Conservation (phyloP, 169 alveolate genomes). For the Cryptosporidium andersoni region DNA sequence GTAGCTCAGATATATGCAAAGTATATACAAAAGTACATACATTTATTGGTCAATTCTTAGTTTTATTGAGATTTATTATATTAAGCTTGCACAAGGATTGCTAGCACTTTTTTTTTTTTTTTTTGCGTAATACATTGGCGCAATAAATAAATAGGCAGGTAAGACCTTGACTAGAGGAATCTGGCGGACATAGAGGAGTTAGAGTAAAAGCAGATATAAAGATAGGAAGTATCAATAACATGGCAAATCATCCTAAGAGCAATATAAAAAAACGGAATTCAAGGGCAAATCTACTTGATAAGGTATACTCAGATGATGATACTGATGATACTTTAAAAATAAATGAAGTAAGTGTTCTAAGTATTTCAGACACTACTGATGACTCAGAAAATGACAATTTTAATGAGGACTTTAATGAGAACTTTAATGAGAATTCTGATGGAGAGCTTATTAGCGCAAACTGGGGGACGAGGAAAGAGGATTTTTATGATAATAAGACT, state of each 20-base stretch:
- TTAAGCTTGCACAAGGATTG: no score
- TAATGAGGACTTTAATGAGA: no score
- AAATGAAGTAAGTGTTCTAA: background rate
- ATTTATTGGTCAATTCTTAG: conserved; percentile 3
- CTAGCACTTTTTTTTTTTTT: no score
- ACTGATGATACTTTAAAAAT: conserved; percentile 2
- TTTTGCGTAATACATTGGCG: background rate
- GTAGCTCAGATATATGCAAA: conserved; percentile 74
- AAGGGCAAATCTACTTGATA: no score
- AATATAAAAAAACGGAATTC: no score
- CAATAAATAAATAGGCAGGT: conserved; percentile 8
- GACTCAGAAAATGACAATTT: background rate
- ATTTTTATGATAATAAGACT: conserved; percentile 58
- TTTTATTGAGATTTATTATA: no score
- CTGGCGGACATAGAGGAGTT: background rate
- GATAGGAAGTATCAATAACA: no score
- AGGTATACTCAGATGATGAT: background rate
- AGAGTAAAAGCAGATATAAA: no score
- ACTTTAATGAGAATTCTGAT: background rate
- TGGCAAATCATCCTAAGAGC: no score
- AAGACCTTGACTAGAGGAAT: background rate
- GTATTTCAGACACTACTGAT: background rate
- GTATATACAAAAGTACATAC: conserved; percentile 67
- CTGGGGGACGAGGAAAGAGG: conserved; percentile 61
- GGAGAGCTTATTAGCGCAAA: conserved; percentile 15